Percentiles rank a stretch among this genome's conserved stretches.
Conservation (phyloP, 1,139 yeast species). For the Scheffersomyces stambukii region DNA sequence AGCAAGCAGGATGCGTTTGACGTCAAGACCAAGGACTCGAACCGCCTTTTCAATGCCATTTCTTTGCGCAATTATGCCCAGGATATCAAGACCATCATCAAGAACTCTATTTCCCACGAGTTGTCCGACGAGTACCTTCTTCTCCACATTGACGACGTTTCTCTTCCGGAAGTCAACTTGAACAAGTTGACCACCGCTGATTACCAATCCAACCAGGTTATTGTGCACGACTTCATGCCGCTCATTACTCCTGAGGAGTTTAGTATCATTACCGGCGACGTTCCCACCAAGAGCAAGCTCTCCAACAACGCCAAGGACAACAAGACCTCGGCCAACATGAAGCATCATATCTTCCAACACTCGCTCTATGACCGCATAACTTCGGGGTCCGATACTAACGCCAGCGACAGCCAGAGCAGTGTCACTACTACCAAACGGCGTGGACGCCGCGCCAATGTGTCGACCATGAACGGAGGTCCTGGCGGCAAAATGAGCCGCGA, state of each 20-base stretch:
- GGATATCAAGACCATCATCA: slow-evolving; percentile 24
- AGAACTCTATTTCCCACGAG: slow-evolving; percentile 13
- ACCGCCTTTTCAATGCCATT: slow-evolving; percentile 30
- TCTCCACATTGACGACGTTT: slow-evolving; percentile 4
- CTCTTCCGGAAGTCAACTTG: slow-evolving; percentile 1
- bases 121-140: not conserved
- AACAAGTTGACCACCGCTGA: slow-evolving; percentile 2
- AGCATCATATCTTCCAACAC: slow-evolving; percentile 40
- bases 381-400: slow-evolving; percentile 41
- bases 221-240: slow-evolving; percentile 45
- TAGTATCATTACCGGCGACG: slow-evolving; percentile 37
- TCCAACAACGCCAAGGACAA: slow-evolving; percentile 17
- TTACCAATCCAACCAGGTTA: slow-evolving; percentile 4
- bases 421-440: slow-evolving; percentile 16
- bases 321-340: slow-evolving; percentile 18
- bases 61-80: slow-evolving; percentile 25
- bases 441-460: slow-evolving; percentile 17
- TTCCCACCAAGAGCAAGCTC: slow-evolving; percentile 21
- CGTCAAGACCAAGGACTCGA: slow-evolving; percentile 32
- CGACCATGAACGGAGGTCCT: not conserved
- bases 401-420: slow-evolving; percentile 7
- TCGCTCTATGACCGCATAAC: slow-evolving; percentile 38
- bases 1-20: slow-evolving; percentile 25
- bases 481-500: not conserved
- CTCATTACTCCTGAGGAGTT: slow-evolving; percentile 36